A percentile compares a stretch with the other conserved stretches of the same genome.
phyloP scores from a whole-genome alignment of 2,329 filamentous ascomycete species.

The Fusarium pseudonygamai region DNA sequence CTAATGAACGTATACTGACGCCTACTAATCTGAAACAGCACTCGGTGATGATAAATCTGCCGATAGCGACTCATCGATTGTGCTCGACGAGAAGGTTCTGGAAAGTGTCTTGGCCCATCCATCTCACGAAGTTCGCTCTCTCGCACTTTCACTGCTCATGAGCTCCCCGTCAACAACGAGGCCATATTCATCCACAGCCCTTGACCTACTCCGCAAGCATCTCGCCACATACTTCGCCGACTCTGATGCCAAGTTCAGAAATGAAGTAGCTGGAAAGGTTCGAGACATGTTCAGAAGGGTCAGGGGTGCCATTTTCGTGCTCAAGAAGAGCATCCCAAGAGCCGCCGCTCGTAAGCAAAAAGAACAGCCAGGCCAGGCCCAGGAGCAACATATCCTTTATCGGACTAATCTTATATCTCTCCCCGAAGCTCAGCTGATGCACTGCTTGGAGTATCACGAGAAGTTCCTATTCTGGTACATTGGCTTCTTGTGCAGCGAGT shows the following conservation, averaged over 20 bases:
- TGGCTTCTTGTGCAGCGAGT: constrained; percentile 74
- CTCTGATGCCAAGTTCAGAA: constrained; percentile 84
- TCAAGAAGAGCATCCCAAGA: constrained; percentile 57
- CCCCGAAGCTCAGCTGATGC: constrained; percentile 49
- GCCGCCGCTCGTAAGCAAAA: constrained; percentile 50
- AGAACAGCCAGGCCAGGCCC: constrained; percentile 29
- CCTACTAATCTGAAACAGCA: constrained; percentile 40
- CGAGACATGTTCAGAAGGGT: constrained; percentile 82
- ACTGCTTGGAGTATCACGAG: constrained; percentile 61
- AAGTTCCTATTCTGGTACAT: constrained; percentile 80
- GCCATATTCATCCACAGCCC: constrained; percentile 70
- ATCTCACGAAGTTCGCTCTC: constrained; percentile 74
- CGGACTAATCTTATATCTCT: constrained; percentile 53
- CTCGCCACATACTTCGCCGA: constrained; percentile 81
- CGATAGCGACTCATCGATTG: constrained; percentile 42
- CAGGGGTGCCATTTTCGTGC: constrained; percentile 69
- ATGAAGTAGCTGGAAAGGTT: constrained; percentile 79
- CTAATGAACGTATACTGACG: not conserved
- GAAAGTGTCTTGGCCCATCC: constrained; percentile 64
- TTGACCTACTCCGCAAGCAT: constrained; percentile 71
- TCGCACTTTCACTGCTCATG: constrained; percentile 83
- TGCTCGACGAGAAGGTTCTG: constrained; percentile 56
- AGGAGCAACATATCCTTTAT: constrained; percentile 48
- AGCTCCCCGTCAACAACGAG: constrained; percentile 79
- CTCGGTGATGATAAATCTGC: constrained; percentile 34